Evolutionary conservation across 495 filamentous ascomycete species (phyloP), one percentile per base, ranked within the genome.

Genomic region (Aspergillus saccharolyticus): DNA sequence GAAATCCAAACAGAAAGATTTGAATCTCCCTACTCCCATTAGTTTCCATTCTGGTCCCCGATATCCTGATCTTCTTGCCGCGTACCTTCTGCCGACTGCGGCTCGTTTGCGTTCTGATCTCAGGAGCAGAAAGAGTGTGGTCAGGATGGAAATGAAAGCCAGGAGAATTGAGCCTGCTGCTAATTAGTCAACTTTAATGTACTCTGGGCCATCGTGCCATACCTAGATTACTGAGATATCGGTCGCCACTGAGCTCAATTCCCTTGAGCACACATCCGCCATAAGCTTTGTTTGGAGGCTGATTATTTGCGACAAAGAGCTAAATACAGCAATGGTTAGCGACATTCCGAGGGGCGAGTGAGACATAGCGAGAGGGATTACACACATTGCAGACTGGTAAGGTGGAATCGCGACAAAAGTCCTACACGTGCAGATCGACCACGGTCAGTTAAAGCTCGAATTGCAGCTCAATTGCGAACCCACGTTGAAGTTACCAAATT

Each of bases 331-430:
- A 28, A 51, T 56, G 15, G 43, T 75, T 56, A 75, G 67, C 55
- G 57, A 60, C 28, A 39, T 58, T 28, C 58, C n/a, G 52, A 46
- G 45, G 16, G 7, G 44, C 18, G 18, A 30, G 44, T 48, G 20
- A 25, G 19, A 6, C 46, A 24, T 42, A 1, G 21, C 21, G 7
- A 54, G 33, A 7, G 22, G 59, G 60, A 21, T 43, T 55, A 85
- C 93, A 60, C 83, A 97, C 93, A 82, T 96, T 96, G 83, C 92
- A 97, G 62, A 96, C 84, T 60, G 94, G 94, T 66, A 99, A 80
- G 60, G 93, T 97, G 60, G 91, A 91, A 77, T 96, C 90, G 65
- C 89, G 88, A 85, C 94, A 99, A 71, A 99, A 96, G 75, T 94
- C 78, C 89, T 96, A 61, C 42, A 53, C 50, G 48, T 55, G 56